Evolutionary conservation across 139 green algal genomes (phyloP).

Genomic region (Cymbomonas tetramitiformis): DNA sequence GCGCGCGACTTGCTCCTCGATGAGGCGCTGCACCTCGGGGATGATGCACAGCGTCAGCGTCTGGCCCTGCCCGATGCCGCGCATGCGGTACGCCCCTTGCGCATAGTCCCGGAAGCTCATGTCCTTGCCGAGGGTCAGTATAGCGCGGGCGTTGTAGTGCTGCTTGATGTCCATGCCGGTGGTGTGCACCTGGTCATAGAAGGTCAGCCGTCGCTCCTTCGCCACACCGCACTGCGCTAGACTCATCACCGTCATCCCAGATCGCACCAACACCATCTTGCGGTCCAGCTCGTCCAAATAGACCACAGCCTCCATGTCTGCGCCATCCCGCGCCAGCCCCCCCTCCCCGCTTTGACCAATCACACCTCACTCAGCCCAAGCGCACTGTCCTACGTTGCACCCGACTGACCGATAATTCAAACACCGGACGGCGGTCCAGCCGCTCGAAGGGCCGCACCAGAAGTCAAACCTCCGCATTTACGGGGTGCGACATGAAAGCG

Average conservation of each 20-base stretch:
- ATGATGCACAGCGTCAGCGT: constrained; percentile 4
- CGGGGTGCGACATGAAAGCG: too few relatives aligned
- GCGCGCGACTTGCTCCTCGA: background rate
- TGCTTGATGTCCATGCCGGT: constrained; percentile 34
- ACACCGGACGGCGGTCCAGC: too few relatives aligned
- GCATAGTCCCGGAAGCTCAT: constrained; percentile 25
- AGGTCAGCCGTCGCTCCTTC: constrained; percentile 14
- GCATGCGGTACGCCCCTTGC: constrained; percentile 26
- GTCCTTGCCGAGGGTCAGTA: constrained; percentile 25
- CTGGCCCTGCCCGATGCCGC: constrained; percentile 17
- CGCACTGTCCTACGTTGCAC: too few relatives aligned
- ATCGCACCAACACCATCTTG: constrained; percentile 25
- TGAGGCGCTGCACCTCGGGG: constrained; percentile 12
- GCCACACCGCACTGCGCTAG: constrained; percentile 10
- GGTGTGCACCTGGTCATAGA: constrained; percentile 31
- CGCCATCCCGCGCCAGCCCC: too few relatives aligned
- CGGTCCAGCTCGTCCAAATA: constrained; percentile 22
- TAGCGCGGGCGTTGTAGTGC: constrained; percentile 7
- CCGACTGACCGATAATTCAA: too few relatives aligned
- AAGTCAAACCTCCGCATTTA: too few relatives aligned
- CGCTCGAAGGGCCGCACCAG: too few relatives aligned
- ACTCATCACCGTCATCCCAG: constrained; percentile 8
- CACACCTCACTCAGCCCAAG: too few relatives aligned
- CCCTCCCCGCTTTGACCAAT: too few relatives aligned
- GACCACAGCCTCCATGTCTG: constrained; percentile 4